Conservation (phyloP, 1,284 basidiomycete genomes). For the Athelia sp. region DNA sequence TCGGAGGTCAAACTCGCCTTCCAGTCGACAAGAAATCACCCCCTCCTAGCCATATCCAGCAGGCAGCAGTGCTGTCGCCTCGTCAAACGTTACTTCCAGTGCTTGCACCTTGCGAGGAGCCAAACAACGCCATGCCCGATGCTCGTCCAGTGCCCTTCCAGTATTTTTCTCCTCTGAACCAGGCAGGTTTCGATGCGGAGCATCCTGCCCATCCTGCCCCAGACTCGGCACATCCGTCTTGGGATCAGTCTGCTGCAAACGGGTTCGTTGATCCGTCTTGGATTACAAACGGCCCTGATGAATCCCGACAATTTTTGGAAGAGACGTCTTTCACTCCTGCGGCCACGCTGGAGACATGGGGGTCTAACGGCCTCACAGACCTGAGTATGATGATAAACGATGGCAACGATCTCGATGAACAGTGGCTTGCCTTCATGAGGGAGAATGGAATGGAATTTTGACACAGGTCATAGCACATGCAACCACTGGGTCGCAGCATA, state of each 20-base stretch:
- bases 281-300: not conserved
- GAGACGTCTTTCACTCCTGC: not conserved
- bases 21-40: constrained; percentile 39
- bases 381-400: constrained; percentile 43
- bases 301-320: not conserved
- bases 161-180: constrained; percentile 35
- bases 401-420: constrained; percentile 50
- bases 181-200: constrained; percentile 14
- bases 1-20: constrained; percentile 55
- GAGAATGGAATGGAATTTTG: constrained; percentile 46
- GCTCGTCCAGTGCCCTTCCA: constrained; percentile 55
- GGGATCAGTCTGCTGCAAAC: not conserved
- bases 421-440: constrained; percentile 51
- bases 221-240: not conserved
- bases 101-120: not conserved
- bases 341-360: not conserved
- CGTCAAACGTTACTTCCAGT: too few species aligned
- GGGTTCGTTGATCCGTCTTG: not conserved
- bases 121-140: not conserved
- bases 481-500: too few species aligned
- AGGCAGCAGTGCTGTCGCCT: too few species aligned
- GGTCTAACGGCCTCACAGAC: constrained; percentile 22
- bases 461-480: too few species aligned
- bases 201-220: constrained; percentile 5
- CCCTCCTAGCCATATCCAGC: constrained; percentile 16